Evolutionary conservation across 495 filamentous ascomycete species (phyloP).

Genomic region (Penicillium canariense): DNA sequence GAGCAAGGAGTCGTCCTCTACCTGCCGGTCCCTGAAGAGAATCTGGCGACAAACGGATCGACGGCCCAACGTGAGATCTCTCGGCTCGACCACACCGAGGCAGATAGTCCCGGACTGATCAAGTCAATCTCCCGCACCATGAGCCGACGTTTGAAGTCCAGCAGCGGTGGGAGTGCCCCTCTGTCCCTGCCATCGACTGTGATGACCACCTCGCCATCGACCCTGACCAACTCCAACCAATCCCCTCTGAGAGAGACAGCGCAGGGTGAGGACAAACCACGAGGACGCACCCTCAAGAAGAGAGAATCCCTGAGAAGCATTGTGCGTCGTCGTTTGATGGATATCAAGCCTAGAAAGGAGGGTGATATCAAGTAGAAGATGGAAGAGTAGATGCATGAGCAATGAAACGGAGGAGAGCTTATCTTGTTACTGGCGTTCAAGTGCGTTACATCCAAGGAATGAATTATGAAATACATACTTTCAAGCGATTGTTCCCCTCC

Average conservation of each 20-base stretch:
- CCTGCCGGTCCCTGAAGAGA: constrained; percentile 63
- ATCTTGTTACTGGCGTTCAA: not conserved
- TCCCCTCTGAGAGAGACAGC: not conserved
- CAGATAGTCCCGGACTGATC: constrained; percentile 35
- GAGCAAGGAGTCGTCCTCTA: constrained; percentile 70
- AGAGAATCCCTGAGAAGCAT: not conserved
- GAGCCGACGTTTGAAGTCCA: constrained; percentile 37
- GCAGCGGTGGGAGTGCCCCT: constrained; percentile 29
- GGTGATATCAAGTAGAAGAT: not conserved
- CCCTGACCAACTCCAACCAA: not conserved
- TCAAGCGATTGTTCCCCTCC: no score
- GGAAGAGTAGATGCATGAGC: not conserved
- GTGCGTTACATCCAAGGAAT: not conserved
- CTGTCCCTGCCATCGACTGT: constrained; percentile 18
- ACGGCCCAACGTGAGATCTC: constrained; percentile 70
- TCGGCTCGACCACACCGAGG: constrained; percentile 47
- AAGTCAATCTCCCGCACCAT: constrained; percentile 34
- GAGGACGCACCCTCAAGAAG: not conserved
- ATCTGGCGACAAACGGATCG: constrained; percentile 65
- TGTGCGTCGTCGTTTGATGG: not conserved
- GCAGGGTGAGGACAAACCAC: not conserved
- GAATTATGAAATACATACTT: not conserved
- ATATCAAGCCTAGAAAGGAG: not conserved
- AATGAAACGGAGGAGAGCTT: not conserved
- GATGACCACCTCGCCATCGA: not conserved